Conservation (phyloP, 257 asterid genomes). For the Lavandula angustifolia region DNA sequence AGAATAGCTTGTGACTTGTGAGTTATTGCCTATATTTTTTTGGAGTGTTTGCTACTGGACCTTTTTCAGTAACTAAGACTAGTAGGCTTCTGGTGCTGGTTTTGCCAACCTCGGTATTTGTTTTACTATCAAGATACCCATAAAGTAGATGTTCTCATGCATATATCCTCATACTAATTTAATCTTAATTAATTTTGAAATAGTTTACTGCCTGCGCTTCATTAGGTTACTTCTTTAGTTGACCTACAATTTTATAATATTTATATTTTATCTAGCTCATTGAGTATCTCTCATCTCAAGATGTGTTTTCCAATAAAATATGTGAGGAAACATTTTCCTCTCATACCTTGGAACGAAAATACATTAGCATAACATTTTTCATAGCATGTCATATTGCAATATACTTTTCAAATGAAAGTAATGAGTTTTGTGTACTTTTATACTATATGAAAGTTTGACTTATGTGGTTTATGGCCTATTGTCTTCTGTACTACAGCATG, state of each 20-base stretch:
- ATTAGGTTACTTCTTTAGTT: constrained; percentile 16
- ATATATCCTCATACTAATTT: background rate
- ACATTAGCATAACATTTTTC: background rate
- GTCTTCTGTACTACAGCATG: constrained; percentile 65
- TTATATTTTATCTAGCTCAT: constrained; percentile 9
- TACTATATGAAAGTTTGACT: constrained; percentile 16
- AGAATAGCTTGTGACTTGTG: constrained; percentile 9
- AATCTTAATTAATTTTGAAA: background rate
- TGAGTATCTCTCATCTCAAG: background rate
- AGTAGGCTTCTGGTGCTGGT: constrained; percentile 13
- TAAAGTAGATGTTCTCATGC: constrained; percentile 19
- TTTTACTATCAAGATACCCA: constrained; percentile 11
- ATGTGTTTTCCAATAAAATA: constrained; percentile 8
- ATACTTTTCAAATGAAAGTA: constrained; percentile 3
- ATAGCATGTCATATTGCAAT: background rate
- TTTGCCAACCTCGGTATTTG: constrained; percentile 8
- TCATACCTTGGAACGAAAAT: constrained; percentile 5
- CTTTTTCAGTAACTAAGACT: constrained; percentile 13
- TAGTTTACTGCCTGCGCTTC: background rate
- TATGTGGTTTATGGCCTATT: constrained; percentile 21
- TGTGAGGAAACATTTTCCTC: background rate
- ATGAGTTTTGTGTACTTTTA: constrained; percentile 14
- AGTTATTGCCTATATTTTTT: constrained; percentile 11
- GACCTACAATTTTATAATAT: constrained; percentile 13
- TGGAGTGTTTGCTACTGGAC: constrained; percentile 7